Base-by-base conservation (phyloP, 148 eudicot species). In the Vaccinium corymbosum region DNA sequence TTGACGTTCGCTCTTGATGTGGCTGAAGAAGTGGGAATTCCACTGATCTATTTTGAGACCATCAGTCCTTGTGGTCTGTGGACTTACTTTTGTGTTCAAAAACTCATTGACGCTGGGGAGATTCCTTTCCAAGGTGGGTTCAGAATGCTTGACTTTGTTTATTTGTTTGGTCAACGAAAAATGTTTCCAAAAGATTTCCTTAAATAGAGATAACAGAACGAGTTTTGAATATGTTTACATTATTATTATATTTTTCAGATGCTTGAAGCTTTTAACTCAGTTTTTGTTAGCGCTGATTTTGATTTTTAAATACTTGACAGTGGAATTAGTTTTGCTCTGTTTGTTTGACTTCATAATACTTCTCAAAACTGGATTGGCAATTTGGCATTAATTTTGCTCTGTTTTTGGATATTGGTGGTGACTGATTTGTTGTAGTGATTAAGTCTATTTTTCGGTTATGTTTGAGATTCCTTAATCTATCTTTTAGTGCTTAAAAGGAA, bases 111-210 rank as follows among this genome's bases (percentile, higher is more conserved):
- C 25, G 81, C 82, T 2, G 87, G 78, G 13, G 89, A 87, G 70
- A 27, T 87, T 73, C 84, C 91, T 59, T 83, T 89, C 35, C 16
- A 80, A 81, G 89, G 91, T 89, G 19, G 9, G 87, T 78, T 10
- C 6, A 0, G 6, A n/a, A 35, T 8, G 4, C 42, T 32, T 53
- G 17, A 14, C 16, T n/a, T 16, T 48, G 1, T 59, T 42, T 15
- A 13, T 25, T 12, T 16, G 46, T 51, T 52, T 78, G 61, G 62
- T 14, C 80, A 51, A 27, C 15, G 46, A 13, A 61, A 78, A 52
- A 35, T 15, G 2, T 14, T 5, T 42, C 46, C 46, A 15, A 32
- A 72, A 38, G 9, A 66, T 3, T 25, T 66, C 12, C 17, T 68
- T 42, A 4, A 42, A 35, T 25, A 29, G 3, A 25, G 73, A 7